Evolutionary conservation across 306 rosid species (phyloP).

Genomic region (Glycyrrhiza uralensis): DNA sequence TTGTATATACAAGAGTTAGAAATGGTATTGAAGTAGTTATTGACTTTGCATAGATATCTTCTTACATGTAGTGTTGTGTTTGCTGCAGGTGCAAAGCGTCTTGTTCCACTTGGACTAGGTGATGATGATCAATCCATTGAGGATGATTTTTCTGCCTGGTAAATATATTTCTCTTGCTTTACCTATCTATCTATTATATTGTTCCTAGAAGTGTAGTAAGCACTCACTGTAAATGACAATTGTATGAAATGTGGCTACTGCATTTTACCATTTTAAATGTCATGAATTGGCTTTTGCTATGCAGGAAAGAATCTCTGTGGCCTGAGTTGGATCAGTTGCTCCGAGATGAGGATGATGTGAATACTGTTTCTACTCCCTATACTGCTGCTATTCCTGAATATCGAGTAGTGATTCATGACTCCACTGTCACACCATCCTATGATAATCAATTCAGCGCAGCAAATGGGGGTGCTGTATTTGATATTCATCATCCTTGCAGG

Average conservation of each 20-base stretch:
- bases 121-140: constrained; percentile 90
- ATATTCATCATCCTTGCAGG: constrained; percentile 95
- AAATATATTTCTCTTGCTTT: constrained; percentile 5
- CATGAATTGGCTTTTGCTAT: constrained; percentile 22
- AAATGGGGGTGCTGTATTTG: constrained; percentile 64
- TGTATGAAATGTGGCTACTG: constrained; percentile 3
- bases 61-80: constrained; percentile 16
- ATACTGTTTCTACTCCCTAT: constrained; percentile 69
- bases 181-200: not conserved
- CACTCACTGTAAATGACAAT: not conserved
- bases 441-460: constrained; percentile 40
- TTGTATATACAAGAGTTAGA: not conserved
- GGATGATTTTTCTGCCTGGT: constrained; percentile 90
- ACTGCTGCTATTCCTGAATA: constrained; percentile 72
- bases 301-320: constrained; percentile 81
- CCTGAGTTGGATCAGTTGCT: constrained; percentile 82
- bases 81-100: constrained; percentile 67
- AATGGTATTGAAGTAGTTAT: constrained; percentile 1
- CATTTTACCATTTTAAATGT: constrained; percentile 19
- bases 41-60: not conserved
- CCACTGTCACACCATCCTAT: constrained; percentile 28
- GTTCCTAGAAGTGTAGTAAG: not conserved
- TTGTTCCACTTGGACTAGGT: constrained; percentile 68
- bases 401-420: constrained; percentile 68
- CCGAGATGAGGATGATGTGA: constrained; percentile 64